Evolutionary conservation across 192 early-diverging fungal species (phyloP).

Genomic region (Hyaloraphidium curvatum): DNA sequence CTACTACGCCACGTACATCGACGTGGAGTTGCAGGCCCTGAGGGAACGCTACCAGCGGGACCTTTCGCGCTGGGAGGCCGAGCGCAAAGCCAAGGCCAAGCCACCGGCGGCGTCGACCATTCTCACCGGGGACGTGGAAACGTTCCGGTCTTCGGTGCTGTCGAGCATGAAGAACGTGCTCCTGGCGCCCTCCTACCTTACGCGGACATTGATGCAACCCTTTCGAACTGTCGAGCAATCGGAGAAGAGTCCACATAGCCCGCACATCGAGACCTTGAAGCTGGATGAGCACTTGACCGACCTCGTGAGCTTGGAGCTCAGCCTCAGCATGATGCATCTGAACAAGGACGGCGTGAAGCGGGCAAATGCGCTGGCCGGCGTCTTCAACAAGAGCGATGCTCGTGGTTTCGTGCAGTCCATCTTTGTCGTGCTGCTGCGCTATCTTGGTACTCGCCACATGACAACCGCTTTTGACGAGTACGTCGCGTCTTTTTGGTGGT

Average conservation of each 20-base stretch:
- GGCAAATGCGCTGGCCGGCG: no score
- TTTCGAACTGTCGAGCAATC: conserved; percentile 10
- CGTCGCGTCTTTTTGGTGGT: not conserved
- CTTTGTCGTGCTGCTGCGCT: conserved; percentile 15
- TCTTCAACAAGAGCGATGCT: no score
- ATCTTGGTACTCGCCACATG: not conserved
- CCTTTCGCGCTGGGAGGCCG: conserved; percentile 5
- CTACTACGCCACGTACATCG: conserved; percentile 44
- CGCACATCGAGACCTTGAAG: conserved; percentile 28
- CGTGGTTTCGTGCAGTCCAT: conserved; percentile 21
- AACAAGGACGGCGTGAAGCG: conserved; percentile 56
- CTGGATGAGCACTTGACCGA: conserved; percentile 30
- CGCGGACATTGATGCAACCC: not conserved
- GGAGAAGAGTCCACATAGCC: conserved; percentile 9
- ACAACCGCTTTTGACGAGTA: not conserved
- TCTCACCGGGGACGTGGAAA: no score
- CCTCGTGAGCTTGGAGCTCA: conserved; percentile 56
- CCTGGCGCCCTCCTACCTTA: no score
- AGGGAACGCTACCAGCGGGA: conserved; percentile 29
- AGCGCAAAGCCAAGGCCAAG: conserved; percentile 1
- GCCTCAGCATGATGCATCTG: conserved; percentile 66
- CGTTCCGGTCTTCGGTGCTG: no score
- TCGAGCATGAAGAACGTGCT: not conserved
- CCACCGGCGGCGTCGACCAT: not conserved
- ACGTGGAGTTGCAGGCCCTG: conserved; percentile 42